Conservation (phyloP, 1,284 basidiomycete species). For the Ceratobasidium sp. region DNA sequence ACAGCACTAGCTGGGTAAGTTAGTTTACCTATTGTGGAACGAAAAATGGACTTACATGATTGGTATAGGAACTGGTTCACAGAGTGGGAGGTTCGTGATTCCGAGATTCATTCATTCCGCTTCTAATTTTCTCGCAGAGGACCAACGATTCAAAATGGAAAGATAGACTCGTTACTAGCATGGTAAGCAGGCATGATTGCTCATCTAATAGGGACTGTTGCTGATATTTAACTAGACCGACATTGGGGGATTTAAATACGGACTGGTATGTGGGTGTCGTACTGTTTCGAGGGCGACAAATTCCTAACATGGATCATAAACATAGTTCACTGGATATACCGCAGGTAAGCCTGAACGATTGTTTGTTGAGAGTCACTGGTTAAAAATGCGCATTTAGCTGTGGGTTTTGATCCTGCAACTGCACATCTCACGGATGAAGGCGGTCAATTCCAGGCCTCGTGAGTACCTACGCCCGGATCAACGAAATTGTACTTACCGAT, state of each 20-base stretch:
- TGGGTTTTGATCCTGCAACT: slow-evolving; percentile 55
- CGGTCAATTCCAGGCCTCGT: slow-evolving; percentile 50
- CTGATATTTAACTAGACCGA: slow-evolving; percentile 44
- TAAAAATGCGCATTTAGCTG: slow-evolving; percentile 45
- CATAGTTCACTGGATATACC: slow-evolving; percentile 51
- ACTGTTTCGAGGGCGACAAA: neutral
- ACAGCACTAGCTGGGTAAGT: slow-evolving; percentile 50
- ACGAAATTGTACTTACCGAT: neutral
- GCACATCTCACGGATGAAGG: slow-evolving; percentile 54
- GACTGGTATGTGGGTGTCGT: slow-evolving; percentile 42
- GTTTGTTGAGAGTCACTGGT: neutral
- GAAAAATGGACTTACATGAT: neutral
- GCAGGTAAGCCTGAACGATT: slow-evolving; percentile 29
- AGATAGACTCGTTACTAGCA: slow-evolving; percentile 52
- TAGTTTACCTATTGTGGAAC: too few relatives aligned
- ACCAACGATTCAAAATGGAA: slow-evolving; percentile 54
- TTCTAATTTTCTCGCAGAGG: slow-evolving; percentile 39
- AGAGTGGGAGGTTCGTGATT: slow-evolving; percentile 50
- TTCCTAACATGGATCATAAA: neutral
- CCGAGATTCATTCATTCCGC: neutral
- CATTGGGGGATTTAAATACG: slow-evolving; percentile 52
- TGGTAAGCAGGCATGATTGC: slow-evolving; percentile 47
- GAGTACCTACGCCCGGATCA: slow-evolving; percentile 39
- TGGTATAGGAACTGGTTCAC: slow-evolving; percentile 52
- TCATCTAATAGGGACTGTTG: neutral